Percentiles rank a stretch among this genome's conserved stretches.
These are phyloP conservation scores for Pythium volutum DNA, from an alignment of 352 stramenopile genomes.

Conservation along the genomic window DNA sequence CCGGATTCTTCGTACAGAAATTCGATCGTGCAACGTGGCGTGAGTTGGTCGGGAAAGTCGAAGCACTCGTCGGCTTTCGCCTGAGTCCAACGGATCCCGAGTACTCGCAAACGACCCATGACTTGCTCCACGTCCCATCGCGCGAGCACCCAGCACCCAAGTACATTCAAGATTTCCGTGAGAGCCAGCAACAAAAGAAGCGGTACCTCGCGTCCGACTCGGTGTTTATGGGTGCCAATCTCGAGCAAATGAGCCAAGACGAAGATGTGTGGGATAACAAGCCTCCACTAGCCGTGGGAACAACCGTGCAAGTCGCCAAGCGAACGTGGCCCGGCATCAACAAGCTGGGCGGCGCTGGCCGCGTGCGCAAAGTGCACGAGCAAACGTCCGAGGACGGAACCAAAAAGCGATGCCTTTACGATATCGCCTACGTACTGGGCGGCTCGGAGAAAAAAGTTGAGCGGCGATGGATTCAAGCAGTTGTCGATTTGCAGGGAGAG, in stretches of 20 bases:
- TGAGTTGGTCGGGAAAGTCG: conserved; percentile 17
- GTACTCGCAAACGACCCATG: conserved; percentile 7
- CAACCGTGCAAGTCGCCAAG: conserved; percentile 71
- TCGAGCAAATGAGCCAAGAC: conserved; percentile 32
- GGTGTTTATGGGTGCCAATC: conserved; percentile 44
- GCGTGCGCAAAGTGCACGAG: conserved; percentile 61
- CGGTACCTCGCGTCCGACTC: conserved; percentile 46
- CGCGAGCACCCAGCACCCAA: conserved; percentile 36
- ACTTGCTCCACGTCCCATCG: conserved; percentile 15
- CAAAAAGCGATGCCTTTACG: conserved; percentile 57
- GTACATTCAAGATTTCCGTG: conserved; percentile 52
- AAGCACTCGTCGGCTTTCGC: conserved; percentile 18
- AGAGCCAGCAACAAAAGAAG: conserved; percentile 45
- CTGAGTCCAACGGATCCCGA: conserved; percentile 9
- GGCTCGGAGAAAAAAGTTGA: conserved; percentile 77
- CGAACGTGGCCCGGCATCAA: conserved; percentile 87
- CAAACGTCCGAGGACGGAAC: conserved; percentile 24
- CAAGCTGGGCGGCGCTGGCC: conserved; percentile 73
- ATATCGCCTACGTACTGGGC: conserved; percentile 69
- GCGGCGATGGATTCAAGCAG: conserved; percentile 74
- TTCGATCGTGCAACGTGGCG: conserved; percentile 19
- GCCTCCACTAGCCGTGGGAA: conserved; percentile 45
- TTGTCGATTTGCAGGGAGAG: conserved; percentile 31
- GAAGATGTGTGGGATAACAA: conserved; percentile 42
- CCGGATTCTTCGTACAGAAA: conserved; percentile 57